Evolutionary conservation across 75 land plant genomes (phyloP).

Genomic region (Picea glauca): DNA sequence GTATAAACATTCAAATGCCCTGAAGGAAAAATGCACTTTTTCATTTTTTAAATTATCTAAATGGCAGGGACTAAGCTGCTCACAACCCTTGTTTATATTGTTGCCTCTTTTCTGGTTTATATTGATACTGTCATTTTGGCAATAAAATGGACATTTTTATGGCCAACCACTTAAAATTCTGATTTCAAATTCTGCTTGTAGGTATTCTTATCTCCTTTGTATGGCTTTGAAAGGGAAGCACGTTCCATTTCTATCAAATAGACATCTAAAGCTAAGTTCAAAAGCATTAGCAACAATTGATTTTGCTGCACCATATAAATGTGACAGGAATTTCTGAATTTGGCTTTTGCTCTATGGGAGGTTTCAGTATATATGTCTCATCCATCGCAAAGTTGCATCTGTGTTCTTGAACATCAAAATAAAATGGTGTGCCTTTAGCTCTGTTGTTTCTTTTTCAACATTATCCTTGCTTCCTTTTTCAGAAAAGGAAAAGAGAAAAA

Average conservation of each 20-base stretch:
- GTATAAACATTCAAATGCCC: too few species aligned
- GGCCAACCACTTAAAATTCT: background rate
- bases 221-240: constrained; percentile 5
- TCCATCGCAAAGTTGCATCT: background rate
- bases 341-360: constrained; percentile 5
- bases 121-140: background rate
- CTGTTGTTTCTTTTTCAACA: background rate
- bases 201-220: constrained; percentile 1
- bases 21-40: too few species aligned
- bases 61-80: too few species aligned
- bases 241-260: background rate
- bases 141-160: background rate
- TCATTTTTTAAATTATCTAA: too few species aligned
- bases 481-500: background rate
- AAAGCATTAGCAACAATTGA: background rate
- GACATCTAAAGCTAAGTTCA: background rate
- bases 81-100: too few species aligned
- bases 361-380: background rate
- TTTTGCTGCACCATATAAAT: constrained; percentile 2
- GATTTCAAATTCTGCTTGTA: background rate
- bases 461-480: background rate
- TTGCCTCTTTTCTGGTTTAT: background rate
- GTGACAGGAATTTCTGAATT: background rate
- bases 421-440: constrained; percentile 8
- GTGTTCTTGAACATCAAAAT: background rate